Conservation (phyloP, 176 grass and related monocot species). For the Bolboschoenus planiculmis region DNA sequence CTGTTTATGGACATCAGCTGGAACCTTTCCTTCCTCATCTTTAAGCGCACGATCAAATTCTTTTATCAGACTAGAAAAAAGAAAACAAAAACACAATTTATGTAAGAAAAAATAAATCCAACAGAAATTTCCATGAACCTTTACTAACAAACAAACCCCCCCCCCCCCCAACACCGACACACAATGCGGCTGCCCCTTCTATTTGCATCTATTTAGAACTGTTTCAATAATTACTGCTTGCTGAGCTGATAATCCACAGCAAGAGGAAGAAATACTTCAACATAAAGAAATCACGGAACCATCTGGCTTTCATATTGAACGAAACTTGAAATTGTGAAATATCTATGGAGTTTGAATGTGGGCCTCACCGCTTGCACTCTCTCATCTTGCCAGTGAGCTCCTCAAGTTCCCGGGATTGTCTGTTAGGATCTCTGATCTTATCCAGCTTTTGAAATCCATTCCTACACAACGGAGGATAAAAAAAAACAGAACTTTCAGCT, state of each 20-base stretch:
- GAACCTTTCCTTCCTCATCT: conserved; percentile 62
- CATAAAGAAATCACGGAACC: conserved; percentile 3
- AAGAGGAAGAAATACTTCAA: neutral
- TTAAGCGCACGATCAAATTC: conserved; percentile 78
- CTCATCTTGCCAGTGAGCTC: conserved; percentile 95
- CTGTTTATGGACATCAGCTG: conserved; percentile 76
- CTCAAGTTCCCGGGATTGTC: conserved; percentile 85
- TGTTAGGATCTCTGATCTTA: conserved; percentile 93
- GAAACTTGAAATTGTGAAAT: neutral
- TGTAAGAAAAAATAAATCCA: neutral
- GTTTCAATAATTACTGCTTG: neutral
- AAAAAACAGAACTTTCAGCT: neutral
- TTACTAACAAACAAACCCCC: neutral
- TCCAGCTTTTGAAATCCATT: conserved; percentile 98
- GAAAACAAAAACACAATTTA: neutral
- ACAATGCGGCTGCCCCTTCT: neutral
- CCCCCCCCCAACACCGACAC: neutral
- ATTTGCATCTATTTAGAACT: neutral
- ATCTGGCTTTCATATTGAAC: neutral
- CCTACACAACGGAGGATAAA: conserved; percentile 39
- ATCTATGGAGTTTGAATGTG: conserved; percentile 10
- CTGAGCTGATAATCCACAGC: neutral
- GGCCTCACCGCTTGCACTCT: conserved; percentile 75
- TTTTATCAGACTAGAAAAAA: conserved; percentile 61
- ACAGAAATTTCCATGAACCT: neutral